phyloP scores from a whole-genome alignment of 305 asterid genomes.

The Fraxinus sp. region DNA sequence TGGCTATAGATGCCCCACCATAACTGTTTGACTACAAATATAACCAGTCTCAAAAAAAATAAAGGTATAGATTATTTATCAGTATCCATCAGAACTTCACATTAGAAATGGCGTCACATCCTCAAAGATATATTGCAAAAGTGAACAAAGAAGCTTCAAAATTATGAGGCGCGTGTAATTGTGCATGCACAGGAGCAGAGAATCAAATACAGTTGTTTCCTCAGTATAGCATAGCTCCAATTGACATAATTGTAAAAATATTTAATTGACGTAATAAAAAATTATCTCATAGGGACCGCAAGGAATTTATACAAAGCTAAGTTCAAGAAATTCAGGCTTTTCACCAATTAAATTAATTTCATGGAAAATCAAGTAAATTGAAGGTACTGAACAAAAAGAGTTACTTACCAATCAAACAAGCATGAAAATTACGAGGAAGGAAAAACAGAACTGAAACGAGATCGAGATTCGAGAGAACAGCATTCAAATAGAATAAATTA shows the following conservation, averaged over 20 bases:
- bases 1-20: not conserved
- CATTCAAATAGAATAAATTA: slow-evolving; percentile 26
- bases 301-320: slow-evolving; percentile 4
- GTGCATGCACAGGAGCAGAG: slow-evolving; percentile 6
- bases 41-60: slow-evolving; percentile 12
- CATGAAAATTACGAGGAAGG: not conserved
- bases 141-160: slow-evolving; percentile 6
- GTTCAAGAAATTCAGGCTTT: slow-evolving; percentile 14
- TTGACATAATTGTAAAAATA: not conserved
- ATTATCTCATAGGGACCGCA: not conserved
- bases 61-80: slow-evolving; percentile 3
- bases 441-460: not conserved
- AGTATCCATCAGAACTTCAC: not conserved
- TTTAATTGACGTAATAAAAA: not conserved
- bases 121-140: not conserved
- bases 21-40: not conserved
- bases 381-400: not conserved
- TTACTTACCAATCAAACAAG: not conserved
- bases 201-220: not conserved
- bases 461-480: not conserved
- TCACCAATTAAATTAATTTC: slow-evolving; percentile 6
- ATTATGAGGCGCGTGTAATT: not conserved
- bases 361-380: not conserved
- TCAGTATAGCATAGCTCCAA: not conserved
- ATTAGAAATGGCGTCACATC: slow-evolving; percentile 1